Percentiles rank a stretch among this genome's conserved stretches.
phyloP scores from a whole-genome alignment of 164 flowering plant genomes.

The Echeveria elegans region DNA sequence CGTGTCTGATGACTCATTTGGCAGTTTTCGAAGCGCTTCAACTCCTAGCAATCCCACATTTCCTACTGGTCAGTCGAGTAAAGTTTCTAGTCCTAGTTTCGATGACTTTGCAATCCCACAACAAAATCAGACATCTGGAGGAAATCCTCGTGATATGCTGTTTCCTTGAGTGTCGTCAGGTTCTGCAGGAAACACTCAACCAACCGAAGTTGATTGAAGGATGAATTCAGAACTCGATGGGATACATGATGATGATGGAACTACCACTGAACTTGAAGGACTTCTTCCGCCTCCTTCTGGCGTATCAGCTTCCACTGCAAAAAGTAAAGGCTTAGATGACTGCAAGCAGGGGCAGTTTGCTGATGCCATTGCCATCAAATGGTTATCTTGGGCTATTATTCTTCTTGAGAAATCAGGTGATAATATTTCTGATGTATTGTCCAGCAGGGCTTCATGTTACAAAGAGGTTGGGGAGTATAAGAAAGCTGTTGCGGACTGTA shows the following conservation, averaged over 20 bases:
- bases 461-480: constrained; percentile 99
- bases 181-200: constrained; percentile 27
- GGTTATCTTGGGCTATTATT: constrained; percentile 88
- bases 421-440: constrained; percentile 50
- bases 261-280: constrained; percentile 85
- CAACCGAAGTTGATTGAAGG: constrained; percentile 74
- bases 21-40: background rate
- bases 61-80: constrained; percentile 16
- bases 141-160: constrained; percentile 55
- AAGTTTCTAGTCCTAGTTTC: constrained; percentile 16
- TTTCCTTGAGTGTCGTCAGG: constrained; percentile 36
- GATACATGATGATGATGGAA: constrained; percentile 35
- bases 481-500: constrained; percentile 93
- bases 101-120: constrained; percentile 42
- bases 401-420: constrained; percentile 74
- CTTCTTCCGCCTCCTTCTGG: constrained; percentile 94
- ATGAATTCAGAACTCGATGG: constrained; percentile 48
- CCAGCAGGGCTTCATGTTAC: constrained; percentile 85
- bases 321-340: constrained; percentile 73
- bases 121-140: constrained; percentile 29
- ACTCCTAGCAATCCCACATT: constrained; percentile 7
- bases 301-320: constrained; percentile 57
- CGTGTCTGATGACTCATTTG: constrained; percentile 17
- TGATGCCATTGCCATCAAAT: constrained; percentile 99
- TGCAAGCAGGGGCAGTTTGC: constrained; percentile 89